A percentile compares a stretch with the other conserved stretches of the same genome.
These are phyloP conservation scores for Talaromyces sp. DNA, from an alignment of 2,329 filamentous ascomycete genomes.

Conservation along the genomic window DNA sequence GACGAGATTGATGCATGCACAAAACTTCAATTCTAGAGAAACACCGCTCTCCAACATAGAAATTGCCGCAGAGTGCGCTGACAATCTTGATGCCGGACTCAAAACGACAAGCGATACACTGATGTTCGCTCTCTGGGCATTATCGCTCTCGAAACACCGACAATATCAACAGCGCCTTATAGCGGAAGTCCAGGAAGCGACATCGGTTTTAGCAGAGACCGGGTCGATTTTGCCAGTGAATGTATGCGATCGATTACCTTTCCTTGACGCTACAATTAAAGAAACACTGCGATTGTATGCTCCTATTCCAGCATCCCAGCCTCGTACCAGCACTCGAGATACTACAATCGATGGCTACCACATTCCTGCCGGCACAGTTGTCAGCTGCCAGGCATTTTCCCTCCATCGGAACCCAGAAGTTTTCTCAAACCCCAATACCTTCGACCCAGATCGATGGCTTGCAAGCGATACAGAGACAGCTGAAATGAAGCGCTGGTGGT, in stretches of 20 bases:
- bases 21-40: neutral
- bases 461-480: slow-evolving; percentile 2
- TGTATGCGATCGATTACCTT: neutral
- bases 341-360: neutral
- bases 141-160: neutral
- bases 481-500: slow-evolving; percentile 5
- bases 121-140: slow-evolving; percentile 1
- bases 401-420: slow-evolving; percentile 21
- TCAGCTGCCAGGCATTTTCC: slow-evolving; percentile 15
- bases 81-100: slow-evolving; percentile 1
- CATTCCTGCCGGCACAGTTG: slow-evolving; percentile 4
- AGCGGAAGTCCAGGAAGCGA: neutral
- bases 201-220: neutral
- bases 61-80: neutral
- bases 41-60: neutral
- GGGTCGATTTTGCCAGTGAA: neutral
- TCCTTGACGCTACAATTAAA: neutral
- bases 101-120: slow-evolving; percentile 4
- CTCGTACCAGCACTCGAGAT: neutral
- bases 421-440: slow-evolving; percentile 20
- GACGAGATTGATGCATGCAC: neutral
- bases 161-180: neutral
- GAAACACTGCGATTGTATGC: slow-evolving; percentile 3
- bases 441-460: slow-evolving; percentile 27
- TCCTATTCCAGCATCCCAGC: slow-evolving; percentile 1